A percentile compares a stretch with the other conserved stretches of the same genome.
phyloP scores from a whole-genome alignment of 2,329 filamentous ascomycete genomes.

The Apiospora phragmitis region DNA sequence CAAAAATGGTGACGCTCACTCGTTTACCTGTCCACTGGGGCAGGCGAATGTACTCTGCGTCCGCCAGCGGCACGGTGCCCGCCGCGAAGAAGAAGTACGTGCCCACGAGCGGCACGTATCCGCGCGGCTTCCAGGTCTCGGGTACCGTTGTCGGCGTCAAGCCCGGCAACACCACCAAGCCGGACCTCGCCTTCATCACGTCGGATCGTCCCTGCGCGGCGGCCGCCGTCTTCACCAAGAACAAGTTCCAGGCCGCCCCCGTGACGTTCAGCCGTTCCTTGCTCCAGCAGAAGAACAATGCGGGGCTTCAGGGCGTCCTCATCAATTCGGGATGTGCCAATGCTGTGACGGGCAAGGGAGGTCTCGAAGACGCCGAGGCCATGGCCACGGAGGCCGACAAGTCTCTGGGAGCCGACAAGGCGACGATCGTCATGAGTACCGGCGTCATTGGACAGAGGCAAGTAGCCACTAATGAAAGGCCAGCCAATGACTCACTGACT shows the following conservation, averaged over 20 bases:
- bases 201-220: constrained; percentile 85
- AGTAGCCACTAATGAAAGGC: constrained; percentile 18
- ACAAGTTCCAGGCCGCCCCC: constrained; percentile 96
- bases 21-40: constrained; percentile 16
- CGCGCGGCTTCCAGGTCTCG: constrained; percentile 83
- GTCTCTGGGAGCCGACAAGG: constrained; percentile 48
- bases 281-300: constrained; percentile 64
- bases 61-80: constrained; percentile 62
- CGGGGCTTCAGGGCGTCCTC: constrained; percentile 77
- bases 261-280: constrained; percentile 81
- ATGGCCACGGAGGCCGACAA: constrained; percentile 83
- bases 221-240: constrained; percentile 94
- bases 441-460: constrained; percentile 94
- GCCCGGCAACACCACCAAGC: constrained; percentile 84
- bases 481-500: not conserved
- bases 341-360: constrained; percentile 89
- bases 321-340: constrained; percentile 97
- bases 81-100: constrained; percentile 88
- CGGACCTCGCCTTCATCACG: constrained; percentile 84
- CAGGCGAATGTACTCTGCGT: constrained; percentile 53
- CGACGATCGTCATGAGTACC: constrained; percentile 96
- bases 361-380: constrained; percentile 79
- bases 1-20: constrained; percentile 11
- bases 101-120: constrained; percentile 81
- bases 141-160: constrained; percentile 94